A percentile compares a stretch with the other conserved stretches of the same genome.
phyloP scores from a whole-genome alignment of 345 rosid species.

The Cochlearia excelsa region DNA sequence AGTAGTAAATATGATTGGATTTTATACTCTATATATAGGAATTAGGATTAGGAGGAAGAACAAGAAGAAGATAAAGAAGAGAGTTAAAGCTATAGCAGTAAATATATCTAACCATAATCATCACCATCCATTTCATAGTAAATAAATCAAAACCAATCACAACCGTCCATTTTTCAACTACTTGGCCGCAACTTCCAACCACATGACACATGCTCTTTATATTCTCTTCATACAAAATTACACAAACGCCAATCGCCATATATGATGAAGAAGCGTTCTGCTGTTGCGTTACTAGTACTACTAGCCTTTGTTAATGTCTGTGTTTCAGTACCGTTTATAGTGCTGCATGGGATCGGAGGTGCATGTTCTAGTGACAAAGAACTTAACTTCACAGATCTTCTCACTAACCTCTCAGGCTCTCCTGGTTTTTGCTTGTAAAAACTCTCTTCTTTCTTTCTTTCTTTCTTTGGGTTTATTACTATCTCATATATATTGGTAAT shows the following conservation, averaged over 20 bases:
- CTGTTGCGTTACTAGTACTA: conserved; percentile 13
- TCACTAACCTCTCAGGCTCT: conserved; percentile 58
- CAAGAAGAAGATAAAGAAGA: background rate
- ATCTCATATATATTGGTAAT: background rate
- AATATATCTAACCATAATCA: background rate
- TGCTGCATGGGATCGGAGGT: conserved; percentile 63
- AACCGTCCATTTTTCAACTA: conserved; percentile 19
- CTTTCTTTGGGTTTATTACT: background rate
- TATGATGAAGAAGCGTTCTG: conserved; percentile 19
- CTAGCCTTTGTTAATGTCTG: conserved; percentile 39
- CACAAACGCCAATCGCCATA: conserved; percentile 19
- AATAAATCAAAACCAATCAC: background rate
- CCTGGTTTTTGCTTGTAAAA: conserved; percentile 75
- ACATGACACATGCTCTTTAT: conserved; percentile 23
- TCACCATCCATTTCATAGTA: background rate
- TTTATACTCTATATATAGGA: background rate
- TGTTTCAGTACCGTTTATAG: conserved; percentile 61
- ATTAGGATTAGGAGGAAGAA: background rate
- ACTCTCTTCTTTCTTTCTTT: conserved; percentile 6
- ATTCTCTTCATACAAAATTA: background rate
- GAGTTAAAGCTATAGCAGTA: too few species aligned
- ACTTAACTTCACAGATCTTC: conserved; percentile 65
- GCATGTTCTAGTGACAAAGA: conserved; percentile 57
- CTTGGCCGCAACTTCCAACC: conserved; percentile 36
- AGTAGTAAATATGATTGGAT: too few species aligned